Conservation (phyloP, 139 green algal species). For the Haematococcus sp. region DNA sequence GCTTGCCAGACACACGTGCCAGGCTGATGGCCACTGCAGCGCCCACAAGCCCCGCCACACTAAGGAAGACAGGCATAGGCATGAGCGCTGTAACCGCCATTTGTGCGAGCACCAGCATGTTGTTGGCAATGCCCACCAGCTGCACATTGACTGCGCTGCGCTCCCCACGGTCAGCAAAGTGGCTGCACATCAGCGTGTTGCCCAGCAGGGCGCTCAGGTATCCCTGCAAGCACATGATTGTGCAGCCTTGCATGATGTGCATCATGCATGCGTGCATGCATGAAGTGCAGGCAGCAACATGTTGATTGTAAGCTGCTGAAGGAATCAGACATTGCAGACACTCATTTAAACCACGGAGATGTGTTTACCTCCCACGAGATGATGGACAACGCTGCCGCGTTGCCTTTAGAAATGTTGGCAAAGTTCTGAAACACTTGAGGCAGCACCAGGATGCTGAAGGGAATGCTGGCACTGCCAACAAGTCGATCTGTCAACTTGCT, state of each 20-base stretch:
- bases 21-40: slow-evolving; percentile 20
- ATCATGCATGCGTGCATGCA: too few species aligned
- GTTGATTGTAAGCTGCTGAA: too few species aligned
- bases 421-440: slow-evolving; percentile 80
- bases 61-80: slow-evolving; percentile 35
- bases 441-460: slow-evolving; percentile 64
- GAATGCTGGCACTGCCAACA: slow-evolving; percentile 46
- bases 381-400: slow-evolving; percentile 46
- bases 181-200: slow-evolving; percentile 75
- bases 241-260: not conserved
- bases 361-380: slow-evolving; percentile 67
- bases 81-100: slow-evolving; percentile 48
- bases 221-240: slow-evolving; percentile 40
- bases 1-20: slow-evolving; percentile 6
- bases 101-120: slow-evolving; percentile 73
- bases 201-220: slow-evolving; percentile 62
- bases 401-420: slow-evolving; percentile 47
- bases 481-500: slow-evolving; percentile 36
- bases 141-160: slow-evolving; percentile 64
- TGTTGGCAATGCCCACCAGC: slow-evolving; percentile 68
- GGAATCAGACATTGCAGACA: too few species aligned
- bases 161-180: slow-evolving; percentile 71
- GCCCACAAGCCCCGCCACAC: slow-evolving; percentile 10
- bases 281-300: too few species aligned
- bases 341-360: too few species aligned